Conservation (phyloP, 176 grass and related monocot species). For the Calamus simplicifolius region DNA sequence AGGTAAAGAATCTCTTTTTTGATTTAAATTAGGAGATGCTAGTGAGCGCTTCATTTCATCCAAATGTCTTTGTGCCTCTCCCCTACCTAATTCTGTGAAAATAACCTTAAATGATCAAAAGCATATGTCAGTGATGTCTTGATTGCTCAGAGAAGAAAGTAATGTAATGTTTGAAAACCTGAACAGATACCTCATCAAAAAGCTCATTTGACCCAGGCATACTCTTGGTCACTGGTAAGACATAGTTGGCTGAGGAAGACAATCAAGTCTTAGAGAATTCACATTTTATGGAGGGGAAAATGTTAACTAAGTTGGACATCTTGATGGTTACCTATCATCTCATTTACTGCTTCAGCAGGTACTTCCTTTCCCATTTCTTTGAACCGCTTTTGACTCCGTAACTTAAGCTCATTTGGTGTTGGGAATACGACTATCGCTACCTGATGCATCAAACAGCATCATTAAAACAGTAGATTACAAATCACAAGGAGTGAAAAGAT, state of each 20-base stretch:
- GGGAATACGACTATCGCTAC: slow-evolving; percentile 52
- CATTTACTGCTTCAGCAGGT: slow-evolving; percentile 50
- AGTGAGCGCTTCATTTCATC: slow-evolving; percentile 29
- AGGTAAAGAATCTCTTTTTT: slow-evolving; percentile 6
- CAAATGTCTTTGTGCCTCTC: slow-evolving; percentile 41
- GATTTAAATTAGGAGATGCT: slow-evolving; percentile 7
- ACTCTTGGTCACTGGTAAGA: slow-evolving; percentile 42
- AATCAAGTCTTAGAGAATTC: slow-evolving; percentile 3
- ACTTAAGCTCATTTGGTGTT: slow-evolving; percentile 35
- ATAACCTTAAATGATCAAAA: slow-evolving; percentile 28
- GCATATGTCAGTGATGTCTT: slow-evolving; percentile 11
- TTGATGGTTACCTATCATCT: slow-evolving; percentile 49
- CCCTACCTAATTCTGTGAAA: slow-evolving; percentile 51
- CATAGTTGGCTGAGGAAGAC: slow-evolving; percentile 46
- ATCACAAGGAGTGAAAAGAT: too few species aligned
- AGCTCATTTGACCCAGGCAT: slow-evolving; percentile 46
- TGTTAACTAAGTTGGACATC: not conserved
- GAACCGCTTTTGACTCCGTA: slow-evolving; percentile 27
- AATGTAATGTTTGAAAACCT: not conserved
- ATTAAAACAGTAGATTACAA: too few species aligned
- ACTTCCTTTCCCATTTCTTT: slow-evolving; percentile 63
- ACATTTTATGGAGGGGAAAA: not conserved
- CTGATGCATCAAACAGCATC: slow-evolving; percentile 23
- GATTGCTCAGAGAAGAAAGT: not conserved
- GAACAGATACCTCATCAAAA: slow-evolving; percentile 47